Conservation (phyloP, 1,284 basidiomycete genomes). For the Ceratobasidium sp. region DNA sequence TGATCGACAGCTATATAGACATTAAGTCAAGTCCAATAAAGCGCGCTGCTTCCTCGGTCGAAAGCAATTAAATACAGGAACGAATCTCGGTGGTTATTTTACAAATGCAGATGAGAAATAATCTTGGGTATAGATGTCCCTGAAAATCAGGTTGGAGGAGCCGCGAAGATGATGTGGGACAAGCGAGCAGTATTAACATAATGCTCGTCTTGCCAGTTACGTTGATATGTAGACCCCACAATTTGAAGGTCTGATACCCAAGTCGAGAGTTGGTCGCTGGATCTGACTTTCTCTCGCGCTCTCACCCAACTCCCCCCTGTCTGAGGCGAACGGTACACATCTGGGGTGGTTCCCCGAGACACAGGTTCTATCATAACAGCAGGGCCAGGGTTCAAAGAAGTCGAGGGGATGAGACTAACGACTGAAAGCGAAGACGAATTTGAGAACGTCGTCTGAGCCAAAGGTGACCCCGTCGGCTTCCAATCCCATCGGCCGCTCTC, state of each 20-base stretch:
- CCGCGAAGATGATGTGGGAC: constrained; percentile 19
- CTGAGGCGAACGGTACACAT: neutral
- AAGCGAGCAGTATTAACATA: constrained; percentile 26
- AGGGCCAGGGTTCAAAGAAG: neutral
- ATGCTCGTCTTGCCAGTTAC: constrained; percentile 32
- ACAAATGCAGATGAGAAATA: neutral
- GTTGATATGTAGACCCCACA: constrained; percentile 31
- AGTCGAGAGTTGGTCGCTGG: neutral
- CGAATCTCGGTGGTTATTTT: neutral
- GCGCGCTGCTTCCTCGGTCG: neutral
- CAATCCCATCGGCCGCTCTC: constrained; percentile 34
- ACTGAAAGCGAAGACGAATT: neutral
- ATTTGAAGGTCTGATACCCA: constrained; percentile 28
- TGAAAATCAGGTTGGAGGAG: neutral
- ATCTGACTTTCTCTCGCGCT: neutral
- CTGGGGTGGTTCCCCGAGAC: neutral
- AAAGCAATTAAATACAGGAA: constrained; percentile 18
- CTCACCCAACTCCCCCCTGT: constrained; percentile 30
- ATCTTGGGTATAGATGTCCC: neutral
- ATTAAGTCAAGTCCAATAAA: neutral
- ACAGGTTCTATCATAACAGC: neutral
- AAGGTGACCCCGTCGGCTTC: constrained; percentile 14
- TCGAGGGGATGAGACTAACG: neutral
- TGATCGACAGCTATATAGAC: neutral
- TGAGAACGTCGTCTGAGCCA: neutral